Evolutionary conservation across 1,284 basidiomycete genomes (phyloP).

Genomic region (Peniophora sp.): DNA sequence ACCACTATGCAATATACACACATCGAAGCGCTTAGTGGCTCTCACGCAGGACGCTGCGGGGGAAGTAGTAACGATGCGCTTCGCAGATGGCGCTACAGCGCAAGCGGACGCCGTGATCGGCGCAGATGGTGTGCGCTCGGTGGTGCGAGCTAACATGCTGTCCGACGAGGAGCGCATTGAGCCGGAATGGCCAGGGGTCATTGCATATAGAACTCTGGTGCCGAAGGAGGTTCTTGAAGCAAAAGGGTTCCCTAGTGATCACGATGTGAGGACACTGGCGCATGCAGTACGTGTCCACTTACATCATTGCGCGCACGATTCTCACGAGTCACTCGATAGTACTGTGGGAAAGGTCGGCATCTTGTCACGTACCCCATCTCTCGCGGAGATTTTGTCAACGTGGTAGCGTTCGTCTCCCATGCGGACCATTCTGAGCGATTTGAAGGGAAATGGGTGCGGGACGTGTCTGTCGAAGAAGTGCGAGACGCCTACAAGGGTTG

Average conservation of each 20-base stretch:
- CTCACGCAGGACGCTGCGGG: conserved; percentile 23
- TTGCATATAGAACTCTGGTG: neutral
- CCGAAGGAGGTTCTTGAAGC: neutral
- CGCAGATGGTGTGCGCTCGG: conserved; percentile 46
- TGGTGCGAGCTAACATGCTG: conserved; percentile 19
- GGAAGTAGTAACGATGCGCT: conserved; percentile 27
- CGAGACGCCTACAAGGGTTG: conserved; percentile 28
- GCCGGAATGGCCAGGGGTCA: neutral
- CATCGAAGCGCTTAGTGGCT: conserved; percentile 20
- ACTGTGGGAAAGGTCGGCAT: conserved; percentile 21
- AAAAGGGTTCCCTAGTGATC: too few relatives aligned
- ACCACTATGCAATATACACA: conserved; percentile 22
- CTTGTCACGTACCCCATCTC: conserved; percentile 41
- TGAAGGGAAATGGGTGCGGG: conserved; percentile 34
- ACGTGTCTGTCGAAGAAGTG: conserved; percentile 28
- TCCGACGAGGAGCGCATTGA: conserved; percentile 3
- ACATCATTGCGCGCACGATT: too few relatives aligned
- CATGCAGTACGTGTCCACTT: too few relatives aligned
- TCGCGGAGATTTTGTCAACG: conserved; percentile 36
- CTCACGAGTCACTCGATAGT: too few relatives aligned
- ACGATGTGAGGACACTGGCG: too few relatives aligned
- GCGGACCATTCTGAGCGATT: conserved; percentile 31
- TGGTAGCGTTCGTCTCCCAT: conserved; percentile 36
- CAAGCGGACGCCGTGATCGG: conserved; percentile 46
- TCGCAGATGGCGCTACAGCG: conserved; percentile 36